These are phyloP conservation scores for Artomyces pyxidatus DNA, from an alignment of 768 basidiomycete genomes.

Conservation along the genomic window DNA sequence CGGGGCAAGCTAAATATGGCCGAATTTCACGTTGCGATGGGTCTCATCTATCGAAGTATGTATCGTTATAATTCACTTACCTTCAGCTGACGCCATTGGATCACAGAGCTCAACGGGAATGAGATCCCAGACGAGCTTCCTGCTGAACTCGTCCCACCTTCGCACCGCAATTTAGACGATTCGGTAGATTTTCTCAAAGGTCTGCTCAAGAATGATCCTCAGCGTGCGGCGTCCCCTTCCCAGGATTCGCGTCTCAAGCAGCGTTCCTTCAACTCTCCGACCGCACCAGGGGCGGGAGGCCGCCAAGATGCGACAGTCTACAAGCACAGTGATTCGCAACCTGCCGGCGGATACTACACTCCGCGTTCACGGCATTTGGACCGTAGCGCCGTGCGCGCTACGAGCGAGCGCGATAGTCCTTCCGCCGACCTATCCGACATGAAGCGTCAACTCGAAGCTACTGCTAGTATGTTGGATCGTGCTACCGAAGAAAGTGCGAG, in stretches of 20 bases:
- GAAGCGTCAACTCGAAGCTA: slow-evolving; percentile 73
- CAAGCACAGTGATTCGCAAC: slow-evolving; percentile 61
- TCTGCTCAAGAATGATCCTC: slow-evolving; percentile 76
- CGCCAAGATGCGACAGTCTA: slow-evolving; percentile 89
- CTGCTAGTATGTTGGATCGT: slow-evolving; percentile 74
- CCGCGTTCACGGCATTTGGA: slow-evolving; percentile 79
- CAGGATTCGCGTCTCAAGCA: slow-evolving; percentile 51
- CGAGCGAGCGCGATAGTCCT: slow-evolving; percentile 55
- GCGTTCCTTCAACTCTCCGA: slow-evolving; percentile 58
- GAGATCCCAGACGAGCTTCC: slow-evolving; percentile 84
- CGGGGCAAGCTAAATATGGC: slow-evolving; percentile 91
- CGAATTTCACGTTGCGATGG: slow-evolving; percentile 99
- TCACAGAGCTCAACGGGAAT: slow-evolving; percentile 82
- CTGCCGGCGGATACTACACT: slow-evolving; percentile 64
- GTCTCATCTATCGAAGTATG: slow-evolving; percentile 91
- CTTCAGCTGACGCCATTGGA: neutral
- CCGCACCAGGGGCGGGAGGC: slow-evolving; percentile 44
- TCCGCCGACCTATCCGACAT: slow-evolving; percentile 73
- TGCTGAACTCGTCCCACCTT: slow-evolving; percentile 84
- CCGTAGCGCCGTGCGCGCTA: slow-evolving; percentile 68
- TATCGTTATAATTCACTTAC: slow-evolving; percentile 15
- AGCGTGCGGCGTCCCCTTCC: slow-evolving; percentile 57
- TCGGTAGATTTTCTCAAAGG: slow-evolving; percentile 88
- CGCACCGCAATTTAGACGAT: slow-evolving; percentile 77
- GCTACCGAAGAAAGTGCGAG: slow-evolving; percentile 53